A percentile compares a stretch with the other conserved stretches of the same genome.
Conservation (phyloP, 164 flowering plant species). For the Macadamia integrifolia region DNA sequence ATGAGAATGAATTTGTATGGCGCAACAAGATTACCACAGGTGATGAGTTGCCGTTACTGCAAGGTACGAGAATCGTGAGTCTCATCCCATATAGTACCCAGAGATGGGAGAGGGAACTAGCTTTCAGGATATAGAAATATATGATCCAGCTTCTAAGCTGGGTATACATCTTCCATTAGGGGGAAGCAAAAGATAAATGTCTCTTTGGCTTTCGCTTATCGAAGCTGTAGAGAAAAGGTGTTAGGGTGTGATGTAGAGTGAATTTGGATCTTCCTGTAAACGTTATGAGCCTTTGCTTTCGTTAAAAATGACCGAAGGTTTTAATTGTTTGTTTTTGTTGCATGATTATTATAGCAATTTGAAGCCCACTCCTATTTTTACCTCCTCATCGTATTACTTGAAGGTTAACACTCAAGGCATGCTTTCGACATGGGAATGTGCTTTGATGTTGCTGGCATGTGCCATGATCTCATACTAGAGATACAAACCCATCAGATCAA, state of each 20-base stretch:
- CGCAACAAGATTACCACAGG: slow-evolving; percentile 31
- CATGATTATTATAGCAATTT: too few relatives aligned
- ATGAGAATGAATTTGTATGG: slow-evolving; percentile 56
- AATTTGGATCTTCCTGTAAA: too few relatives aligned
- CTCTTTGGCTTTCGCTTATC: background rate
- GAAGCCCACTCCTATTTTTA: background rate
- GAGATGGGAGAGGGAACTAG: slow-evolving; percentile 38
- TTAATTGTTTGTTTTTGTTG: too few relatives aligned
- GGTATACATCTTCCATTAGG: background rate
- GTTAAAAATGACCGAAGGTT: too few relatives aligned
- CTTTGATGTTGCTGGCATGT: too few relatives aligned
- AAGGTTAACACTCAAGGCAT: too few relatives aligned
- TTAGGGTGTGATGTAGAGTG: too few relatives aligned
- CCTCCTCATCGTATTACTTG: background rate
- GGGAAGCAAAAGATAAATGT: background rate
- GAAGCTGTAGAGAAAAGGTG: background rate
- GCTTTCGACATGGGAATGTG: too few relatives aligned
- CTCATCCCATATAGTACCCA: slow-evolving; percentile 36
- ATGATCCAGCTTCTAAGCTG: too few relatives aligned
- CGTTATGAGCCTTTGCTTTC: too few relatives aligned
- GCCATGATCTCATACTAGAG: too few relatives aligned
- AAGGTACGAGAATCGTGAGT: slow-evolving; percentile 45
- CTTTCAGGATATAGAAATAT: slow-evolving; percentile 30
- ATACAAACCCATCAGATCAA: too few relatives aligned
- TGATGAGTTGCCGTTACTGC: slow-evolving; percentile 41